A percentile compares a stretch with the other conserved stretches of the same genome.
Conservation (phyloP, 2,329 filamentous ascomycete species). For the Beauveria brongniartii region DNA sequence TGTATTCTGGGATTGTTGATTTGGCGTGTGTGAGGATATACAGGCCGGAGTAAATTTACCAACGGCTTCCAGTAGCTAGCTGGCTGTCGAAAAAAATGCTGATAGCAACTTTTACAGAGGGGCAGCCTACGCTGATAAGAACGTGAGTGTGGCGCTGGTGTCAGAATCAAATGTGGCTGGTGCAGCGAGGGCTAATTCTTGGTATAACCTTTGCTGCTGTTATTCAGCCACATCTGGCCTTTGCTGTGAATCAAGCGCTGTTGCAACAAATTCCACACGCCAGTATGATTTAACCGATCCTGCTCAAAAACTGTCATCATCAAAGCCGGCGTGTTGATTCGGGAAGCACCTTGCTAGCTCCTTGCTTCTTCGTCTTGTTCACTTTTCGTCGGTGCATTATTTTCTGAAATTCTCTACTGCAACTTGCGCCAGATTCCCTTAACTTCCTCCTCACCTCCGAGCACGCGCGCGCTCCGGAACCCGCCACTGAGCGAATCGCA, state of each 20-base stretch:
- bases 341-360: neutral
- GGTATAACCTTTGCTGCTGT: neutral
- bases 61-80: neutral
- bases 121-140: slow-evolving; percentile 8
- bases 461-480: neutral
- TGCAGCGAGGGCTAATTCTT: neutral
- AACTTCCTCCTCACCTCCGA: neutral
- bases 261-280: neutral
- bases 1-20: slow-evolving; percentile 18
- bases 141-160: neutral
- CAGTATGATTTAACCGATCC: neutral
- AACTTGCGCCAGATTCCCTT: neutral
- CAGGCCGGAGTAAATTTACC: neutral
- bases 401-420: neutral
- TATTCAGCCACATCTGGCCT: neutral
- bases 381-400: neutral
- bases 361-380: neutral
- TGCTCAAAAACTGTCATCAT: slow-evolving; percentile 1
- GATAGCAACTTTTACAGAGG: slow-evolving; percentile 12
- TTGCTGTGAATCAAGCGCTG: neutral
- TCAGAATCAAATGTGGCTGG: neutral
- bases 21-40: neutral
- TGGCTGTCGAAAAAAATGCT: neutral
- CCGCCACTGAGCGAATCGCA: slow-evolving; percentile 1
- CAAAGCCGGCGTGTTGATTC: neutral